Evolutionary conservation across 2,329 filamentous ascomycete genomes (phyloP).

Genomic region (Cordyceps farinosa): DNA sequence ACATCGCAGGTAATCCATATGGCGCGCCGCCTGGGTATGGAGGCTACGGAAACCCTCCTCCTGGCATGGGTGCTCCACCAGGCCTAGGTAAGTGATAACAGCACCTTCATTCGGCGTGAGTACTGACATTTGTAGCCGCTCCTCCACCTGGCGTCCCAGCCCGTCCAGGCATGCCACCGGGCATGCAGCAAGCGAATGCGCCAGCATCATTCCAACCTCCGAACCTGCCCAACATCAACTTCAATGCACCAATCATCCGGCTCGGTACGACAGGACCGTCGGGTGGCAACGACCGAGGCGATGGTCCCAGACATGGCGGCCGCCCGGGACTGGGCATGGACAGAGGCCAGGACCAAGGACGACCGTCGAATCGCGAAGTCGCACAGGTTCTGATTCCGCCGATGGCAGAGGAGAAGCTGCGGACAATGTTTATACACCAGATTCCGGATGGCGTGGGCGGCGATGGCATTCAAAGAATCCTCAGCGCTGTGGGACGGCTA

Average conservation of each 20-base stretch:
- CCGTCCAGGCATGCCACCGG: slow-evolving; percentile 76
- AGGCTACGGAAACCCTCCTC: slow-evolving; percentile 49
- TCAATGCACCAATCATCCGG: slow-evolving; percentile 93
- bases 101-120: background rate
- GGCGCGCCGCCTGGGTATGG: slow-evolving; percentile 72
- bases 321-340: slow-evolving; percentile 57
- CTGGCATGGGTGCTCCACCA: slow-evolving; percentile 68
- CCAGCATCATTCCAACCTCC: slow-evolving; percentile 82
- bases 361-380: slow-evolving; percentile 65
- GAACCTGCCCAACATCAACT: slow-evolving; percentile 97
- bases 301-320: slow-evolving; percentile 35
- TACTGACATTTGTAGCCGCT: slow-evolving; percentile 42
- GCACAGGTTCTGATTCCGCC: slow-evolving; percentile 70
- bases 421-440: slow-evolving; percentile 85
- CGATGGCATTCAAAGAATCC: slow-evolving; percentile 71
- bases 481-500: slow-evolving; percentile 73
- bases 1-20: slow-evolving; percentile 52
- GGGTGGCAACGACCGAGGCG: slow-evolving; percentile 40
- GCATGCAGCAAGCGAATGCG: slow-evolving; percentile 70
- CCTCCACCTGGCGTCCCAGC: slow-evolving; percentile 77
- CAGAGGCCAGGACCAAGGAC: slow-evolving; percentile 62
- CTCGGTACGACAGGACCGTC: slow-evolving; percentile 71
- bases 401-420: slow-evolving; percentile 83
- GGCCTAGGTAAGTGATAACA: slow-evolving; percentile 66
- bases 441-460: slow-evolving; percentile 75